Evolutionary conservation across 2,329 filamentous ascomycete species (phyloP).

Genomic region (Penicillium brasilianum): DNA sequence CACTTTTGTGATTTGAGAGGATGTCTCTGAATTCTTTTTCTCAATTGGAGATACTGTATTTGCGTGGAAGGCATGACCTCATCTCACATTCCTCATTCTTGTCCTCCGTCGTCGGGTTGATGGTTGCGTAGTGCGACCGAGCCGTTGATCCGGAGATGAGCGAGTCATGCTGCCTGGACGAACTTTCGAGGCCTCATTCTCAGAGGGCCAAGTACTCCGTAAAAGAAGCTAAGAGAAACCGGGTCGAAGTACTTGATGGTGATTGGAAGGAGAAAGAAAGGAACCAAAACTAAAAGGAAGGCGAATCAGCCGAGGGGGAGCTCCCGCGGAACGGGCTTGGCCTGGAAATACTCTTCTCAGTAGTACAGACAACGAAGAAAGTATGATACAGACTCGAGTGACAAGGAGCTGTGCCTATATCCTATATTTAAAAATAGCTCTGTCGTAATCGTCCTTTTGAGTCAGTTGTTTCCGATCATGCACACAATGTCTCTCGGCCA

Average conservation of each 20-base stretch:
- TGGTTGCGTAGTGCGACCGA: constrained; percentile 10
- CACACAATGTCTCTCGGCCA: too few relatives aligned
- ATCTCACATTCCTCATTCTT: constrained; percentile 5
- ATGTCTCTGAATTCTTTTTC: background rate
- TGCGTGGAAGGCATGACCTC: background rate
- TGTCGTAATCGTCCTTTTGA: too few relatives aligned
- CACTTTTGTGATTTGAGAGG: background rate
- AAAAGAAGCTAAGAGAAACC: background rate
- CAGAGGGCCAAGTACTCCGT: background rate
- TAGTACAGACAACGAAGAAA: background rate
- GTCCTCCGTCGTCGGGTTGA: background rate
- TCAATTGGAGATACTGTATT: background rate
- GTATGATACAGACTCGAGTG: too few relatives aligned
- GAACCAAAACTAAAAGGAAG: background rate
- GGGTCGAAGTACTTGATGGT: background rate
- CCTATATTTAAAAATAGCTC: too few relatives aligned
- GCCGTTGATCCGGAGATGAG: constrained; percentile 5
- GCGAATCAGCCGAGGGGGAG: background rate
- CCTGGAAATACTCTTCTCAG: background rate
- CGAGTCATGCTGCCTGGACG: background rate
- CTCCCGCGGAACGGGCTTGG: background rate
- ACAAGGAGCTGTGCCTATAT: too few relatives aligned
- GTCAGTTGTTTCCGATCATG: too few relatives aligned
- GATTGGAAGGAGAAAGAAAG: background rate
- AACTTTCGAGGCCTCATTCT: too few relatives aligned